Conservation (phyloP, 441 rosid species). For the Flueggea neowawraea region DNA sequence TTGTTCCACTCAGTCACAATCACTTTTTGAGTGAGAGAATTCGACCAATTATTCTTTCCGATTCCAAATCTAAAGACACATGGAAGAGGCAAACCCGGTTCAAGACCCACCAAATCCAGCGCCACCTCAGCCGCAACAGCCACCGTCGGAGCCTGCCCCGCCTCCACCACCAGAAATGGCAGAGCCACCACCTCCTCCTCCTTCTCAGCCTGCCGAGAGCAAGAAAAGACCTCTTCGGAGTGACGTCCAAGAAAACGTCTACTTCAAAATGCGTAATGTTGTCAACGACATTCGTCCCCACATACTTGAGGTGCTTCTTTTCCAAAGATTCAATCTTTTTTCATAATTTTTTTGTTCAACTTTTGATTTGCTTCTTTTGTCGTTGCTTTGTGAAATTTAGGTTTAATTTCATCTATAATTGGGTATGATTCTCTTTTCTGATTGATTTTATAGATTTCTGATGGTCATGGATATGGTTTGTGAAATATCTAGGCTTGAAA, state of each 20-base stretch:
- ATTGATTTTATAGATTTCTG: too few species aligned
- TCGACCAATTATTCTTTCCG: too few species aligned
- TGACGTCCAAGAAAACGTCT: constrained; percentile 37
- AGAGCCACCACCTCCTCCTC: constrained; percentile 16
- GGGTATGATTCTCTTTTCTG: too few species aligned
- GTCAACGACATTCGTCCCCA: constrained; percentile 78
- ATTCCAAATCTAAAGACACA: constrained; percentile 2
- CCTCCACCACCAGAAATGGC: too few species aligned
- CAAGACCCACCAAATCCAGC: constrained; percentile 7
- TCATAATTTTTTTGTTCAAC: not conserved
- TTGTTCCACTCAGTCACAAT: too few species aligned
- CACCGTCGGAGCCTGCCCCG: not conserved
- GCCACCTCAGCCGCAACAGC: constrained; percentile 6
- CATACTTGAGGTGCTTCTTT: constrained; percentile 53
- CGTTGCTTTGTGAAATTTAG: not conserved
- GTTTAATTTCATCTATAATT: too few species aligned
- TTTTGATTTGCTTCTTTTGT: not conserved
- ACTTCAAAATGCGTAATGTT: constrained; percentile 71
- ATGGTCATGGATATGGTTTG: too few species aligned
- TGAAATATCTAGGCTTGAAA: too few species aligned
- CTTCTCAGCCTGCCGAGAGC: constrained; percentile 16
- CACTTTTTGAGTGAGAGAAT: too few species aligned
- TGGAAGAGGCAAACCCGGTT: constrained; percentile 23
- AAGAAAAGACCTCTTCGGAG: constrained; percentile 56
- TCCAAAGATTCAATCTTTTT: not conserved